Evolutionary conservation across 345 rosid species (phyloP).

Genomic region (Eucalyptus melliodora): DNA sequence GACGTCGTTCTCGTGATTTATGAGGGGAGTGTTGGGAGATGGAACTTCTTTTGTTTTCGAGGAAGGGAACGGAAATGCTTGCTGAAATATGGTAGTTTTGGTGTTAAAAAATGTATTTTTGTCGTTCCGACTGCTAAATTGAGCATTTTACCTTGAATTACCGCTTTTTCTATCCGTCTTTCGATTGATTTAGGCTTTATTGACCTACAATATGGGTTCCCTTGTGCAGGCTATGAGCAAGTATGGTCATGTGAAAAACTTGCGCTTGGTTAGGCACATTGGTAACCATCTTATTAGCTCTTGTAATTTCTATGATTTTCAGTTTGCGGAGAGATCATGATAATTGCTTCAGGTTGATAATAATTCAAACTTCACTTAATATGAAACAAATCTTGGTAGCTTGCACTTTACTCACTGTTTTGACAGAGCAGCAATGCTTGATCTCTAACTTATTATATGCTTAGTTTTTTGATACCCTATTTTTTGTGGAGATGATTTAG

Average conservation of each 20-base stretch:
- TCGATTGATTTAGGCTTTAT: background rate
- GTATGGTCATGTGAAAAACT: conserved; percentile 69
- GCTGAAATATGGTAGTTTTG: background rate
- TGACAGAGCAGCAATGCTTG: background rate
- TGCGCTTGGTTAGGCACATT: conserved; percentile 81
- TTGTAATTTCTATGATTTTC: background rate
- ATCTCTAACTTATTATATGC: background rate
- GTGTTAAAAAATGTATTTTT: background rate
- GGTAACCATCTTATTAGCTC: conserved; percentile 19
- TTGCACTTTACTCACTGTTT: background rate
- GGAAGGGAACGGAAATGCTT: background rate
- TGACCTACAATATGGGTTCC: background rate
- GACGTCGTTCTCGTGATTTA: background rate
- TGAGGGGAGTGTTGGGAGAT: background rate
- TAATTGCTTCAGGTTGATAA: background rate
- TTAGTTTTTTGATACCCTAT: background rate
- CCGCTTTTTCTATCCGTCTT: background rate
- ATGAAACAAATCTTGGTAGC: background rate
- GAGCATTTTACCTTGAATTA: background rate
- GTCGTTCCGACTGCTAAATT: background rate
- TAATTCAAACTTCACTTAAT: background rate
- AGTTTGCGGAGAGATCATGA: background rate
- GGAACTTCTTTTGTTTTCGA: background rate
- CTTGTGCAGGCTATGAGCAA: conserved; percentile 59
- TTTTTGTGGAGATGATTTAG: background rate